These are phyloP conservation scores for Vigna unguiculata DNA, from an alignment of 306 rosid genomes.

Conservation along the genomic window DNA sequence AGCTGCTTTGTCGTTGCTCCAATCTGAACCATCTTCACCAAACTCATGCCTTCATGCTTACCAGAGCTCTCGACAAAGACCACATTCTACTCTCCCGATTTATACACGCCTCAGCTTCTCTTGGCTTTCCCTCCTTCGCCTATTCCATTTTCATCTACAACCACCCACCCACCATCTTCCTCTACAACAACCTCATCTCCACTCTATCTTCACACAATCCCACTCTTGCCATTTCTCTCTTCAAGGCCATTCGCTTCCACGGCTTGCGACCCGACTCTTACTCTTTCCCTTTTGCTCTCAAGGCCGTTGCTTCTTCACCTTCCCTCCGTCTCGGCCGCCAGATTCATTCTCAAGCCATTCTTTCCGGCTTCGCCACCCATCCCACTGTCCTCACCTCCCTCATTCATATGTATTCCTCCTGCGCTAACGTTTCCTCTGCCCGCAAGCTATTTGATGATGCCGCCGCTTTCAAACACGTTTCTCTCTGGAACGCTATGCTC, in stretches of 20 bases:
- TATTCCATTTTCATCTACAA: constrained; percentile 51
- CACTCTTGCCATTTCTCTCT: constrained; percentile 45
- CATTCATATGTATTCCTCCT: constrained; percentile 66
- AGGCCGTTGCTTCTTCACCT: constrained; percentile 50
- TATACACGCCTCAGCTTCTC: constrained; percentile 55
- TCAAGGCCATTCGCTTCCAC: constrained; percentile 38
- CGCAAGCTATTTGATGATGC: constrained; percentile 65
- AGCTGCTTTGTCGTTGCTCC: constrained; percentile 43
- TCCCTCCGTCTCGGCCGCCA: constrained; percentile 47
- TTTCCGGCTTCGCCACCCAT: constrained; percentile 51
- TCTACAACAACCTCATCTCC: constrained; percentile 59
- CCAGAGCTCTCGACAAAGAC: constrained; percentile 53
- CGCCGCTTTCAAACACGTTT: constrained; percentile 29
- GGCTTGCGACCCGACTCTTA: constrained; percentile 62
- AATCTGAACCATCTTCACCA: constrained; percentile 54
- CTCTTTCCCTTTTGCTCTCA: constrained; percentile 65
- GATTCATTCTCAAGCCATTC: constrained; percentile 61
- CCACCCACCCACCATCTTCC: constrained; percentile 41
- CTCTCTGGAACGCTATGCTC: constrained; percentile 67
- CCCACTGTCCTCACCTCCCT: constrained; percentile 51
- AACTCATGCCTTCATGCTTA: constrained; percentile 57
- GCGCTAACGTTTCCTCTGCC: constrained; percentile 49
- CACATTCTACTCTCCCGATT: constrained; percentile 55
- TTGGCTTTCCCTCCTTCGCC: constrained; percentile 54
- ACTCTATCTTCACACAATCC: constrained; percentile 51